Evolutionary conservation across 768 basidiomycete genomes (phyloP).

Genomic region (Suillus tomentosus): DNA sequence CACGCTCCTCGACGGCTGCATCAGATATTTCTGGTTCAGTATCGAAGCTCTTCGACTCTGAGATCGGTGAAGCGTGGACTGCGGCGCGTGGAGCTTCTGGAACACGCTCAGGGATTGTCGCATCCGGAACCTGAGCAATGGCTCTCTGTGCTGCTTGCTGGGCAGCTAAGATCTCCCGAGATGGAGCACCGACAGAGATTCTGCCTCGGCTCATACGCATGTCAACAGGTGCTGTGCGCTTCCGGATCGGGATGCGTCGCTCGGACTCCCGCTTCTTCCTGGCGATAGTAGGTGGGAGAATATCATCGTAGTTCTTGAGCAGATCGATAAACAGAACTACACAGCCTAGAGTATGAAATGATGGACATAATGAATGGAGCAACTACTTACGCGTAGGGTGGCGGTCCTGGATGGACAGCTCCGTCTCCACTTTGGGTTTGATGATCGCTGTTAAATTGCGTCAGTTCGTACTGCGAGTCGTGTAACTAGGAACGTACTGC

Average conservation of each 20-base stretch:
- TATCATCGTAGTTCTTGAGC: slow-evolving; percentile 66
- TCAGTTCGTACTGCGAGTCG: slow-evolving; percentile 3
- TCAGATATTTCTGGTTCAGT: slow-evolving; percentile 22
- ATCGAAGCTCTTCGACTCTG: slow-evolving; percentile 19
- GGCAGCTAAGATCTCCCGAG: slow-evolving; percentile 68
- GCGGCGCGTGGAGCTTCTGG: slow-evolving; percentile 19
- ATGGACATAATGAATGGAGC: not conserved
- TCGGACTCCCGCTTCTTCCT: slow-evolving; percentile 89
- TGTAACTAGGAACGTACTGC: slow-evolving; percentile 56
- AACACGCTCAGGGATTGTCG: slow-evolving; percentile 16
- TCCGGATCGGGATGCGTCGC: slow-evolving; percentile 78
- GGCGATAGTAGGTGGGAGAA: slow-evolving; percentile 80
- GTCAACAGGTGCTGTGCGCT: slow-evolving; percentile 86
- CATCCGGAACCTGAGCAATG: slow-evolving; percentile 34
- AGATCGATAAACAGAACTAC: slow-evolving; percentile 86
- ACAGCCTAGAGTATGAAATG: not conserved
- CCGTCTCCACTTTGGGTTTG: slow-evolving; percentile 79
- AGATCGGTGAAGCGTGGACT: slow-evolving; percentile 24
- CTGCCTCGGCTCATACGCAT: slow-evolving; percentile 82
- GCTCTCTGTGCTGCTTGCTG: slow-evolving; percentile 65
- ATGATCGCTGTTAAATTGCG: slow-evolving; percentile 58
- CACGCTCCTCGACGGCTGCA: slow-evolving; percentile 8
- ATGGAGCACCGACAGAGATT: slow-evolving; percentile 71
- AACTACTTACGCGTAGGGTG: slow-evolving; percentile 68
- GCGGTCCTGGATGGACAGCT: slow-evolving; percentile 89